A percentile compares a stretch with the other conserved stretches of the same genome.
These are phyloP conservation scores for Coix lacrymajobi DNA, from an alignment of 176 grass and related monocot species.

Conservation along the genomic window DNA sequence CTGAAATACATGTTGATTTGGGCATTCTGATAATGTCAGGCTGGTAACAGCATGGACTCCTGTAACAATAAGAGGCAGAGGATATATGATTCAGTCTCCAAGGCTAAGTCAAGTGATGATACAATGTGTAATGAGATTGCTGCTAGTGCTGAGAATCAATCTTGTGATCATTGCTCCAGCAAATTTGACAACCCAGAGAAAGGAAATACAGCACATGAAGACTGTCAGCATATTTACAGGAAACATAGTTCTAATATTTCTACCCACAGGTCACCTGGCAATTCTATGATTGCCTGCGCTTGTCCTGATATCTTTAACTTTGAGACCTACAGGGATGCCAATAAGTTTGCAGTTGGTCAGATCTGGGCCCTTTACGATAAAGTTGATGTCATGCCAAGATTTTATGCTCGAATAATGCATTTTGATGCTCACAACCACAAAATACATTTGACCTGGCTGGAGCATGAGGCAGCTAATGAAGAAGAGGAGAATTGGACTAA, in stretches of 20 bases:
- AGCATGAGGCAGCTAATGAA: constrained; percentile 38
- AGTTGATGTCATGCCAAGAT: constrained; percentile 81
- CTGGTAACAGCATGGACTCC: background rate
- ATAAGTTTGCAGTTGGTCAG: constrained; percentile 54
- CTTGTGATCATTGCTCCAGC: background rate
- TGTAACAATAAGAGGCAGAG: background rate
- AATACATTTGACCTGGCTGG: constrained; percentile 68
- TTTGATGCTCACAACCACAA: constrained; percentile 42
- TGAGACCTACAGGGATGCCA: constrained; percentile 56
- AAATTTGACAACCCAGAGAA: background rate
- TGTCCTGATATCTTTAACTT: constrained; percentile 77
- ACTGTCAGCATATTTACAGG: background rate
- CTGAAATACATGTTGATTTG: background rate
- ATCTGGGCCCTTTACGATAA: constrained; percentile 89
- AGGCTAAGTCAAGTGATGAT: background rate
- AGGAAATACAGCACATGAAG: background rate
- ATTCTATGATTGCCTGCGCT: background rate
- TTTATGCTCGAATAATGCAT: constrained; percentile 68
- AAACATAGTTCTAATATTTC: background rate
- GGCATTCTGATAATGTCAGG: background rate
- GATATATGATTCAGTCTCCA: background rate
- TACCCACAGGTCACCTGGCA: background rate
- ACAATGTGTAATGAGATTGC: background rate
- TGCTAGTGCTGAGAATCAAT: background rate
- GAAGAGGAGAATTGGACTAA: constrained; percentile 44